phyloP scores from a whole-genome alignment of 2,329 filamentous ascomycete species.

The Fusarium lateritium region DNA sequence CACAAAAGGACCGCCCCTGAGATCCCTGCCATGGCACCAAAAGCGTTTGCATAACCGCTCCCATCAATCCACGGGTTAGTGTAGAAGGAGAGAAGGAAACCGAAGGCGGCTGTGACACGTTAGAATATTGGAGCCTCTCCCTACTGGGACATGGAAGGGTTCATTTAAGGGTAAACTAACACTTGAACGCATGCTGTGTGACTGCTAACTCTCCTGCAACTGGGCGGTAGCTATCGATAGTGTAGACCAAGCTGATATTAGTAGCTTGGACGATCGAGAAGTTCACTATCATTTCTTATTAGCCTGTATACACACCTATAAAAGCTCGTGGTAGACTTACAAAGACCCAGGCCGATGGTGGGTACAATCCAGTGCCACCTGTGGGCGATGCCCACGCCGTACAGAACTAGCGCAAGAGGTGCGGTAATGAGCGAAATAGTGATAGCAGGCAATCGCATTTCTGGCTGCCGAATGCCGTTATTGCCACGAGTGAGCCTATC shows the following conservation, averaged over 20 bases:
- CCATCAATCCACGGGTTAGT: constrained; percentile 70
- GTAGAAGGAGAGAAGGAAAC: constrained; percentile 72
- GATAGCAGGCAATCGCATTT: constrained; percentile 72
- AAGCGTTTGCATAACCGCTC: constrained; percentile 66
- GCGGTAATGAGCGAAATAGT: constrained; percentile 66
- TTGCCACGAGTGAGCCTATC: constrained; percentile 66
- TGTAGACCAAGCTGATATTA: constrained; percentile 70
- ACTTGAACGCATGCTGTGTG: constrained; percentile 69
- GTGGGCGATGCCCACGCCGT: constrained; percentile 64
- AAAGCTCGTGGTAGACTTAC: not conserved
- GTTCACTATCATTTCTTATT: constrained; percentile 53
- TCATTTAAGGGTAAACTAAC: constrained; percentile 50
- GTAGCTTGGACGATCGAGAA: constrained; percentile 70
- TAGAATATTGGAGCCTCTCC: not conserved
- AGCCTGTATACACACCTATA: fast-evolving
- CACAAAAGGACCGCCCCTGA: constrained; percentile 61
- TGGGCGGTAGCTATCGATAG: constrained; percentile 70
- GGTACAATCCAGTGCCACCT: constrained; percentile 68
- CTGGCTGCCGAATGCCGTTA: constrained; percentile 69
- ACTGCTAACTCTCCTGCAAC: constrained; percentile 70
- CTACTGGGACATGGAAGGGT: no score
- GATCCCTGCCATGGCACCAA: constrained; percentile 71
- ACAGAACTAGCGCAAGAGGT: constrained; percentile 62
- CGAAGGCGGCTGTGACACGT: constrained; percentile 61
- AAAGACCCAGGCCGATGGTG: constrained; percentile 67